Conservation (phyloP, 1,284 basidiomycete species). For the Caloboletus inedulis region DNA sequence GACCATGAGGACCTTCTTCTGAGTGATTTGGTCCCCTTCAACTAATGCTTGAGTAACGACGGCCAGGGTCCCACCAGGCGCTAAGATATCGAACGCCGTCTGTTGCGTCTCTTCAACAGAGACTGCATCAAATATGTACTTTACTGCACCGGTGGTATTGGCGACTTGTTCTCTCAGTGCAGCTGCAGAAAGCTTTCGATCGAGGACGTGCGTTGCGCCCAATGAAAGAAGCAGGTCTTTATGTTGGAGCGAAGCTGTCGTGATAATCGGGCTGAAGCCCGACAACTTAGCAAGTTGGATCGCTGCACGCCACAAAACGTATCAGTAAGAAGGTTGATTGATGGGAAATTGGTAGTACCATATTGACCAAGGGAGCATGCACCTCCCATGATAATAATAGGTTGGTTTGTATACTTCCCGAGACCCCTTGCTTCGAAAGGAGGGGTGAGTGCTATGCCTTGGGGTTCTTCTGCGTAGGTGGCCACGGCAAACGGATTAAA, state of each 20-base stretch:
- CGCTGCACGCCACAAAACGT: neutral
- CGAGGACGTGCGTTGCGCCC: conserved; percentile 43
- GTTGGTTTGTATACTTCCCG: conserved; percentile 32
- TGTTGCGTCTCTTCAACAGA: conserved; percentile 19
- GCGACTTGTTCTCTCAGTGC: conserved; percentile 3
- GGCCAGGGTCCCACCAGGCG: conserved; percentile 13
- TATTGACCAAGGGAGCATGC: conserved; percentile 38
- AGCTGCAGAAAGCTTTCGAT: conserved; percentile 18
- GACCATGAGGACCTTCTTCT: conserved; percentile 8
- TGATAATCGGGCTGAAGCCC: conserved; percentile 39
- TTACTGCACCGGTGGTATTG: neutral
- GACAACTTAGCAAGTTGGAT: conserved; percentile 42
- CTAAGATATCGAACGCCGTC: conserved; percentile 14
- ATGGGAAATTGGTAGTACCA: conserved; percentile 29
- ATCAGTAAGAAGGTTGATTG: neutral
- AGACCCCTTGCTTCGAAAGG: conserved; percentile 23
- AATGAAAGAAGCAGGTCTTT: conserved; percentile 34
- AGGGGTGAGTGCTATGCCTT: conserved; percentile 17
- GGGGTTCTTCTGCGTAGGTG: conserved; percentile 22
- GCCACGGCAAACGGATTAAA: conserved; percentile 30
- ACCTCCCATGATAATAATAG: conserved; percentile 40
- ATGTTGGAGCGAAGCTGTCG: conserved; percentile 40
- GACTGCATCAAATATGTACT: conserved; percentile 12
- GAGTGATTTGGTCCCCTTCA: neutral
- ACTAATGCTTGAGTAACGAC: neutral